Conservation (phyloP, 2,329 filamentous ascomycete genomes). For the Claviceps purpurea region DNA sequence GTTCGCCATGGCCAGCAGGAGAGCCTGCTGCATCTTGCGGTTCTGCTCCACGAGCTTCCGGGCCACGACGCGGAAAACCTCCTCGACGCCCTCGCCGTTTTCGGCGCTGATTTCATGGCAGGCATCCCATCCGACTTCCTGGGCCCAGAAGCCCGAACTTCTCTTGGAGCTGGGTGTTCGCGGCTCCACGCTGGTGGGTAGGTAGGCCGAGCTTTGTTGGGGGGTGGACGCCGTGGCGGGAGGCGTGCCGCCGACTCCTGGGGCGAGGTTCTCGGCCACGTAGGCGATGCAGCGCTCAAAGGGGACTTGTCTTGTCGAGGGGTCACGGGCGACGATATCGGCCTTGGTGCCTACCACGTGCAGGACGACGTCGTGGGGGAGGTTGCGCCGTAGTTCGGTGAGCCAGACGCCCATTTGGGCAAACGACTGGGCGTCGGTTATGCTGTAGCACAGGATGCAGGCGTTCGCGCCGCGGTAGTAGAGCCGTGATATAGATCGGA, state of each 20-base stretch:
- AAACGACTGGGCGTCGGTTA: constrained; percentile 76
- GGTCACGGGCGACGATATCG: constrained; percentile 79
- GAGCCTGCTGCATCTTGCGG: constrained; percentile 46
- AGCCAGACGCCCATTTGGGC: constrained; percentile 89
- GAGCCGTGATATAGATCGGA: constrained; percentile 83
- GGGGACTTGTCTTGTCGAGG: constrained; percentile 65
- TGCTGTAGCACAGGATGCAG: constrained; percentile 88
- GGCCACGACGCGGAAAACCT: constrained; percentile 69
- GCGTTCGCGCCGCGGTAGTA: constrained; percentile 96
- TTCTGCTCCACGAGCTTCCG: constrained; percentile 52
- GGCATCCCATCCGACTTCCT: constrained; percentile 90
- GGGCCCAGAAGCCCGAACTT: constrained; percentile 73
- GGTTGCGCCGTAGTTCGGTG: constrained; percentile 66
- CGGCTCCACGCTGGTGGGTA: constrained; percentile 28
- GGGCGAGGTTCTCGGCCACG: constrained; percentile 80
- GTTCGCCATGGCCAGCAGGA: constrained; percentile 40
- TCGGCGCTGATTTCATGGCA: constrained; percentile 95
- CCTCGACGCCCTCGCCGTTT: constrained; percentile 88
- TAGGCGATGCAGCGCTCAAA: constrained; percentile 95
- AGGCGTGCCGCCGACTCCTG: constrained; percentile 52
- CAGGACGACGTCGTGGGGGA: constrained; percentile 65
- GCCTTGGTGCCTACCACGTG: constrained; percentile 94
- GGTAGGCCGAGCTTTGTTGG: constrained; percentile 14
- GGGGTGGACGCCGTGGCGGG: constrained; percentile 44
- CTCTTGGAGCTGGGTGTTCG: constrained; percentile 50